A percentile compares a stretch with the other conserved stretches of the same genome.
phyloP scores from a whole-genome alignment of 257 asterid species.

The Solanum chmielewskii region DNA sequence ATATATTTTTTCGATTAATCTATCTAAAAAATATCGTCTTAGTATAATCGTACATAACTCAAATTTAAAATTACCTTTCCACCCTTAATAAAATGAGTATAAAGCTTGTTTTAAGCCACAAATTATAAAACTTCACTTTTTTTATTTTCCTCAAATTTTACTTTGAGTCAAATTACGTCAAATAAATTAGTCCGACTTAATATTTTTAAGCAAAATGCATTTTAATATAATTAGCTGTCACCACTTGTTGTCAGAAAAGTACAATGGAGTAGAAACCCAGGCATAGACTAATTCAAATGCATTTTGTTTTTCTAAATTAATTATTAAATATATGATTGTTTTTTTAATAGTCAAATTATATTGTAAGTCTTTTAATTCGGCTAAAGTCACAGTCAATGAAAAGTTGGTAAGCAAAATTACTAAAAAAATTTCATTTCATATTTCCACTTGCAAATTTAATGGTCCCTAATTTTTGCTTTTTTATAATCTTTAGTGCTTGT shows the following conservation, averaged over 20 bases:
- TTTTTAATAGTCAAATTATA: not conserved
- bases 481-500: not conserved
- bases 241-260: not conserved
- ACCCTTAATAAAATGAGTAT: not conserved
- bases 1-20: not conserved
- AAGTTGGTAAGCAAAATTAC: not conserved
- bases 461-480: not conserved
- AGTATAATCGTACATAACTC: not conserved
- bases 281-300: not conserved
- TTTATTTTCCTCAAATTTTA: not conserved
- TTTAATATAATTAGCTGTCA: not conserved
- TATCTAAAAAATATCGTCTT: not conserved
- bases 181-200: not conserved
- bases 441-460: not conserved
- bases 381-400: not conserved
- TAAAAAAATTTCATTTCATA: not conserved
- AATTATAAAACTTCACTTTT: not conserved
- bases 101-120: not conserved
- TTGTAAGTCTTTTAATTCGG: not conserved
- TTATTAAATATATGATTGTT: not conserved
- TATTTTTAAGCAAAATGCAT: not conserved
- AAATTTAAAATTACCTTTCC: not conserved
- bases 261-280: not conserved
- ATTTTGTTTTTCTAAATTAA: not conserved
- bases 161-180: fast-evolving